Conservation (phyloP, 306 rosid genomes). For the Benincasa hispida region DNA sequence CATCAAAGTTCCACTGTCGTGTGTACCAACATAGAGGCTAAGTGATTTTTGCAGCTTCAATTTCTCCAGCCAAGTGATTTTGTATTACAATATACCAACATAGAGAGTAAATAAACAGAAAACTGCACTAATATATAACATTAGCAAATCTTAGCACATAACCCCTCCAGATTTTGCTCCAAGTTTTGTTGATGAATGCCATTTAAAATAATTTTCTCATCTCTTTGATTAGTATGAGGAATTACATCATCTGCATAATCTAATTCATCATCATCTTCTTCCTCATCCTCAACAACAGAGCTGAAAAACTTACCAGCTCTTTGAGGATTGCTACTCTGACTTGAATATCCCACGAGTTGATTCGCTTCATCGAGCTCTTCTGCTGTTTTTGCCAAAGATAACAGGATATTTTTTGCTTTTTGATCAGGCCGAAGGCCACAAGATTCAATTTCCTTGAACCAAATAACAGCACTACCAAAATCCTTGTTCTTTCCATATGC, state of each 20-base stretch:
- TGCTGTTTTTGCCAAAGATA: constrained; percentile 56
- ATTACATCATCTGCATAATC: constrained; percentile 19
- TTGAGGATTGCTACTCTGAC: constrained; percentile 17
- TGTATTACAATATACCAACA: constrained; percentile 1
- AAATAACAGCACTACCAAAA: constrained; percentile 62
- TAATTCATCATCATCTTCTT: constrained; percentile 19
- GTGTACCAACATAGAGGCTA: background rate
- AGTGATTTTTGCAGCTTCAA: background rate
- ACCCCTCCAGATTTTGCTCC: constrained; percentile 14
- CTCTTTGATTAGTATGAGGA: background rate
- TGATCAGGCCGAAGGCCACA: constrained; percentile 56
- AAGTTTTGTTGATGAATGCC: constrained; percentile 18
- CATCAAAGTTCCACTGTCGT: background rate
- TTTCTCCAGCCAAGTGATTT: background rate
- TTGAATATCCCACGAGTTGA: constrained; percentile 30
- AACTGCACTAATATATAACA: background rate
- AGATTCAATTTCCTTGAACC: constrained; percentile 82
- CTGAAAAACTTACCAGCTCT: constrained; percentile 13
- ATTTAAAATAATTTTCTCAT: background rate
- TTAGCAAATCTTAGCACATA: constrained; percentile 1
- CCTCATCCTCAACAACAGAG: constrained; percentile 17
- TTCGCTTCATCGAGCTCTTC: constrained; percentile 50
- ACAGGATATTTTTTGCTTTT: constrained; percentile 73
- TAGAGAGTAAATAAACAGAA: background rate
- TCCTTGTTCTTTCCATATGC: constrained; percentile 68